Evolutionary conservation across 1,284 basidiomycete genomes (phyloP).

Genomic region (Wallemia ichthyophaga): DNA sequence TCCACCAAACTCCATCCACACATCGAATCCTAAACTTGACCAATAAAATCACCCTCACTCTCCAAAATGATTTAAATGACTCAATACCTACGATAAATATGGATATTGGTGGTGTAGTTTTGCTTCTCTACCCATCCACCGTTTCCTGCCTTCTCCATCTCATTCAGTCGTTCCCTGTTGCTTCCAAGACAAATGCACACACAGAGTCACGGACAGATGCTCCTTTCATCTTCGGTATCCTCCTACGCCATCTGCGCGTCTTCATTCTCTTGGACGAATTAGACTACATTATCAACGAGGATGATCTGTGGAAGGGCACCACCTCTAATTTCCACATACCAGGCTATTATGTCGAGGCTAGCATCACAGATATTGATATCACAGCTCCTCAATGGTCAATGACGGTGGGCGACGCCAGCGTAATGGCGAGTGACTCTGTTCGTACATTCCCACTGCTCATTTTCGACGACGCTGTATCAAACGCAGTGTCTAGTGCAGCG

Average conservation of each 20-base stretch:
- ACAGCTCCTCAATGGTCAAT: not conserved
- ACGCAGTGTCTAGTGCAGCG: not conserved
- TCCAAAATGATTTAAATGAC: not conserved
- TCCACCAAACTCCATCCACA: not conserved
- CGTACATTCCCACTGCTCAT: not conserved
- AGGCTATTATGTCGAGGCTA: not conserved
- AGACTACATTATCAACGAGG: not conserved
- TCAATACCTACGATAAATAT: not conserved
- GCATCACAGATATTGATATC: not conserved
- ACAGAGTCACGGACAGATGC: no score
- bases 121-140: not conserved
- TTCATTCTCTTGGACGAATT: not conserved
- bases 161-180: not conserved
- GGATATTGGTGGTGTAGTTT: not conserved
- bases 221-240: no score
- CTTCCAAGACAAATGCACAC: no score
- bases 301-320: not conserved
- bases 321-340: not conserved
- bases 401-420: not conserved
- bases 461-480: not conserved
- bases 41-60: not conserved
- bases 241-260: no score
- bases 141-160: not conserved
- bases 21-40: not conserved
- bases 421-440: not conserved